Evolutionary conservation across 805 yeast genomes (phyloP), one percentile per base, ranked within the genome.

Genomic region (Candida sithepensis): DNA sequence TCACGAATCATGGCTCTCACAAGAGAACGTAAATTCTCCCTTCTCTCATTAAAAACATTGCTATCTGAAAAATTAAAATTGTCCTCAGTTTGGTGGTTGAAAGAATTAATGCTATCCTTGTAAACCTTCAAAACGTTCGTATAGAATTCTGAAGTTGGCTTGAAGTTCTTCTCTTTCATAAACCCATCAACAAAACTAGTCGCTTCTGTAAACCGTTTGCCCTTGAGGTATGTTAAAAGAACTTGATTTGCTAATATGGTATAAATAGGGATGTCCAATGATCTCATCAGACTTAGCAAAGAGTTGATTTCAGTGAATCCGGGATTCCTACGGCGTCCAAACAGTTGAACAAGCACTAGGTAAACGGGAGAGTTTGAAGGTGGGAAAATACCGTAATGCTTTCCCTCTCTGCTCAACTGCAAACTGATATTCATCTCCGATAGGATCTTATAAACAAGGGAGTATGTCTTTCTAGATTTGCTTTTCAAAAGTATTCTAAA

Each of bases 301-400:
- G 49, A 49, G 19, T 61, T 57, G 13, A 75, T 64, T 36, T 64
- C 60, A 13, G 51, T 49, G 3, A 60, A 39, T 20, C 59, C 57
- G 6, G 63, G 62, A 4, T 48, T 44, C 21, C 55, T 50, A 10
- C 68, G 66, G 36, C 66, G 57, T 26, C 64, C 62, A 28, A 66
- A 70, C 43, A 63, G 55, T 33, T 67, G 67, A 8, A 73, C 57
- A 44, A 76, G 66, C 9, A 68, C 63, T 2, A 72, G 58, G 47
- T 74, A 77, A 39, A 71, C 68, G 48, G 71, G 71, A 0, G 78
- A 60, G 36, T 65, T 67, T 0, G 70, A 71, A 2, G 70, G 61
- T 3, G 78, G 72, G 32, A 69, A 59, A 6, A 63, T 48, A 1
- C 60, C 60, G 6, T 44, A 41, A 3, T 49, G 30, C 5, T 50